Evolutionary conservation across 345 rosid species (phyloP).

Genomic region (Arabidopsis thaliana): DNA sequence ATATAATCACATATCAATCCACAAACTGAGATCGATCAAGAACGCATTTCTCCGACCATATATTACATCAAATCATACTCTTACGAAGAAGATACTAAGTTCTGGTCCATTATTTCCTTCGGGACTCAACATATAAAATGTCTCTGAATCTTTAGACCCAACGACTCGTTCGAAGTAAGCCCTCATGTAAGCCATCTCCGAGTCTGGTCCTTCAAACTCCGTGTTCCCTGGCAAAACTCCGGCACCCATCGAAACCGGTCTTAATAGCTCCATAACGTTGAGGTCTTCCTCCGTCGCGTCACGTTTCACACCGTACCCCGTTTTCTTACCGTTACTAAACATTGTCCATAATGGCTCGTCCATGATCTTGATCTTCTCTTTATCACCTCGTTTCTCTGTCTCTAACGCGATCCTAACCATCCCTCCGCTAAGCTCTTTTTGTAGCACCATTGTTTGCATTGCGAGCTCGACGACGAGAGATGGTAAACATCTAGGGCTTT

Average conservation of each 20-base stretch:
- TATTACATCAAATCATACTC: constrained; percentile 52
- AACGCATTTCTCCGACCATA: constrained; percentile 1
- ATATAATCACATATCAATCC: constrained; percentile 10
- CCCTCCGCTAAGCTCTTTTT: constrained; percentile 67
- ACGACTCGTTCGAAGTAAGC: constrained; percentile 78
- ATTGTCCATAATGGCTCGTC: constrained; percentile 84
- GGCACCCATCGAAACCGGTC: constrained; percentile 87
- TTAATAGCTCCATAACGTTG: constrained; percentile 74
- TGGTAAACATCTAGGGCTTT: constrained; percentile 68
- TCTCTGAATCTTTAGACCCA: constrained; percentile 89
- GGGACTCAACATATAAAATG: constrained; percentile 82
- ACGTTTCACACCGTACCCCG: constrained; percentile 70
- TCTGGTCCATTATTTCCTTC: constrained; percentile 84
- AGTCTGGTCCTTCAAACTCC: constrained; percentile 69
- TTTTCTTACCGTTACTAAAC: constrained; percentile 81
- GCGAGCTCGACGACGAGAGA: constrained; percentile 62
- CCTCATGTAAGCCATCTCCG: constrained; percentile 77
- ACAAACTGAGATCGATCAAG: neutral
- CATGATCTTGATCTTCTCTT: constrained; percentile 54
- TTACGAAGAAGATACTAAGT: constrained; percentile 75
- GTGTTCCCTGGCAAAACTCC: constrained; percentile 77
- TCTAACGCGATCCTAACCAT: constrained; percentile 83
- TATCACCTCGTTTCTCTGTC: constrained; percentile 66
- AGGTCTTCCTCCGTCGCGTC: constrained; percentile 76
- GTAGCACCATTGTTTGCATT: constrained; percentile 63